phyloP scores from a whole-genome alignment of 768 basidiomycete species.

The Antrodiella citrinella region DNA sequence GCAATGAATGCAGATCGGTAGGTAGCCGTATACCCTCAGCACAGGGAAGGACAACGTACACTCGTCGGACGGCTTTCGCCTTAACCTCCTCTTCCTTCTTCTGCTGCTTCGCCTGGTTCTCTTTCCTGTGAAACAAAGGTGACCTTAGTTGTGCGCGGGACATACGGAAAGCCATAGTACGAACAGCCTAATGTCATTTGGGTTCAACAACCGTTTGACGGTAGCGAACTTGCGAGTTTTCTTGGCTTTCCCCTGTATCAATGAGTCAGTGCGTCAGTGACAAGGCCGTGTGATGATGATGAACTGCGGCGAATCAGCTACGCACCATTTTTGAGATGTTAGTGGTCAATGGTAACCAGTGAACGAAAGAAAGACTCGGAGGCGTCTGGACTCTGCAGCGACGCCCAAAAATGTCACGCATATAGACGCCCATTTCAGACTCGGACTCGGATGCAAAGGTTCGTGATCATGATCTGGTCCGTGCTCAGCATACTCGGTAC shows the following conservation, averaged over 20 bases:
- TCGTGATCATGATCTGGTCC: too few species aligned
- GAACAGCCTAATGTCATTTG: constrained; percentile 87
- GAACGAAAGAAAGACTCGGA: too few species aligned
- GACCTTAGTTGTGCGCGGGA: neutral
- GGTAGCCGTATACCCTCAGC: neutral
- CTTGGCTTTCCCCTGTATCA: constrained; percentile 72
- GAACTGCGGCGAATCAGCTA: too few species aligned
- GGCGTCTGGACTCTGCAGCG: too few species aligned
- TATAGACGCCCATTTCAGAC: too few species aligned
- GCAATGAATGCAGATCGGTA: neutral
- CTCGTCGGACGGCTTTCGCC: constrained; percentile 64
- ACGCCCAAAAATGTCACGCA: too few species aligned
- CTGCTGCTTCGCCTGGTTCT: constrained; percentile 85
- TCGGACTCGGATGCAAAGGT: too few species aligned
- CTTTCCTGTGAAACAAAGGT: constrained; percentile 52
- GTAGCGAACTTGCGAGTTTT: constrained; percentile 93
- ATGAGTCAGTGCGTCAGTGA: too few species aligned
- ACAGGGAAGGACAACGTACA: constrained; percentile 45
- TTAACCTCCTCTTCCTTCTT: constrained; percentile 78
- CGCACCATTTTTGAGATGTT: too few species aligned
- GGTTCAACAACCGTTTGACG: constrained; percentile 90
- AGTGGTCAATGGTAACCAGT: too few species aligned
- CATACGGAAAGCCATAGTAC: constrained; percentile 20
- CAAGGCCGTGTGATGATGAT: too few species aligned
- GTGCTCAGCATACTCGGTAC: too few species aligned